These are phyloP conservation scores for Coelastrella sp. DNA, from an alignment of 139 green algal genomes.

Conservation along the genomic window DNA sequence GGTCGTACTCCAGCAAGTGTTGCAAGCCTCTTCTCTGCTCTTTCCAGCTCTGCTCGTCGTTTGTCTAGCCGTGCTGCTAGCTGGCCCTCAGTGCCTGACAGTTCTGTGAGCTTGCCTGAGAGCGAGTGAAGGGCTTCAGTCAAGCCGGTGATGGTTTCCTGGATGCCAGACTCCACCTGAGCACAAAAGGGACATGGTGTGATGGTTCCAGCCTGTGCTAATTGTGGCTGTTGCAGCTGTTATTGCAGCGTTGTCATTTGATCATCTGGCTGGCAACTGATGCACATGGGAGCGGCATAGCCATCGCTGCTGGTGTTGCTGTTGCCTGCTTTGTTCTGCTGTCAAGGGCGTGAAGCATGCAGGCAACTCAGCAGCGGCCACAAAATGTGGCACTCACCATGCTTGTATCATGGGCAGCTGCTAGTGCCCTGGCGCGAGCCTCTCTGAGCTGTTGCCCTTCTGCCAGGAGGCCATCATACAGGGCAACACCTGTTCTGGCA, in stretches of 20 bases:
- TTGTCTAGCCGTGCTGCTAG: slow-evolving; percentile 68
- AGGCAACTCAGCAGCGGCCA: background rate
- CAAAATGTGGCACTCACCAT: background rate
- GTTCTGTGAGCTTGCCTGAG: slow-evolving; percentile 61
- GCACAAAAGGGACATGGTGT: background rate
- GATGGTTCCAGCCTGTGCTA: background rate
- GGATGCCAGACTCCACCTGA: slow-evolving; percentile 60
- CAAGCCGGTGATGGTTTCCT: slow-evolving; percentile 1
- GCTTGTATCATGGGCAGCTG: slow-evolving; percentile 44
- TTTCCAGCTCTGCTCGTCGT: slow-evolving; percentile 78
- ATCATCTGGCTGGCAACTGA: background rate
- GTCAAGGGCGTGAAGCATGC: background rate
- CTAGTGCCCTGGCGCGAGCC: slow-evolving; percentile 64
- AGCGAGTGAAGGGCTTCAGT: slow-evolving; percentile 4
- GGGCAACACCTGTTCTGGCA: slow-evolving; percentile 64
- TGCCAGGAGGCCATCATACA: slow-evolving; percentile 79
- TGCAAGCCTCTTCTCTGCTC: slow-evolving; percentile 81
- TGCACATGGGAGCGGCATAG: background rate
- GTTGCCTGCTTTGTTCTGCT: background rate
- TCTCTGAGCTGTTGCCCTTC: slow-evolving; percentile 70
- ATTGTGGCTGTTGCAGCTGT: background rate
- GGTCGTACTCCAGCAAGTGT: slow-evolving; percentile 76
- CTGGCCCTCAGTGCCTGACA: slow-evolving; percentile 67
- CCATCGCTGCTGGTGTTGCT: background rate
- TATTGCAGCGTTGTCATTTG: background rate